phyloP scores from a whole-genome alignment of 164 flowering plant genomes.

The Pachysandra terminalis region DNA sequence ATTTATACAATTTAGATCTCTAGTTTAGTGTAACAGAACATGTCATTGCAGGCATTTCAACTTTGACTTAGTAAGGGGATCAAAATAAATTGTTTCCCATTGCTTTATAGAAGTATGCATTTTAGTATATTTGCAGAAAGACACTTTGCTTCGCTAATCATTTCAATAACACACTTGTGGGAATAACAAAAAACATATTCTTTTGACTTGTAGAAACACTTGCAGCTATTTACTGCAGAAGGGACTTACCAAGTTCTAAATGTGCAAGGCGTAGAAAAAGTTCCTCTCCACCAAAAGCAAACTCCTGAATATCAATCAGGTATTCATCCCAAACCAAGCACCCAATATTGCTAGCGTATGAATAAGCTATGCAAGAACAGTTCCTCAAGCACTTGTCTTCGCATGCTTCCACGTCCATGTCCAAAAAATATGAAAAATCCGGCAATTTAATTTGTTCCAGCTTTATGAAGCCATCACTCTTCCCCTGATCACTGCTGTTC shows the following conservation, averaged over 20 bases:
- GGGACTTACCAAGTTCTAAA: slow-evolving; percentile 20
- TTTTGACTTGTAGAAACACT: too few relatives aligned
- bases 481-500: not conserved
- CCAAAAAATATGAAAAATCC: slow-evolving; percentile 7
- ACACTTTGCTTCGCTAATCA: too few relatives aligned
- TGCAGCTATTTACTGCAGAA: not conserved
- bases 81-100: too few relatives aligned
- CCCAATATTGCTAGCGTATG: slow-evolving; percentile 10
- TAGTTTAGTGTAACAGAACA: too few relatives aligned
- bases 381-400: slow-evolving; percentile 20
- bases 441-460: slow-evolving; percentile 20
- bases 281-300: slow-evolving; percentile 9
- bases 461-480: slow-evolving; percentile 16
- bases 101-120: too few relatives aligned
- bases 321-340: slow-evolving; percentile 9
- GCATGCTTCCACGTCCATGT: slow-evolving; percentile 11
- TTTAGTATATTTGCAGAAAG: too few relatives aligned
- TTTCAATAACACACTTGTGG: too few relatives aligned
- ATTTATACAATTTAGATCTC: too few relatives aligned
- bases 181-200: too few relatives aligned
- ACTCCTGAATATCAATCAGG: slow-evolving; percentile 2
- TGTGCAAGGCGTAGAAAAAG: slow-evolving; percentile 15
- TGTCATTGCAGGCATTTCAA: too few relatives aligned
- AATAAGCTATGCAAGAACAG: slow-evolving; percentile 37
- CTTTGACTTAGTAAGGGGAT: too few relatives aligned